Evolutionary conservation across 2,329 filamentous ascomycete species (phyloP).

Genomic region (Cordyceps cicadae): DNA sequence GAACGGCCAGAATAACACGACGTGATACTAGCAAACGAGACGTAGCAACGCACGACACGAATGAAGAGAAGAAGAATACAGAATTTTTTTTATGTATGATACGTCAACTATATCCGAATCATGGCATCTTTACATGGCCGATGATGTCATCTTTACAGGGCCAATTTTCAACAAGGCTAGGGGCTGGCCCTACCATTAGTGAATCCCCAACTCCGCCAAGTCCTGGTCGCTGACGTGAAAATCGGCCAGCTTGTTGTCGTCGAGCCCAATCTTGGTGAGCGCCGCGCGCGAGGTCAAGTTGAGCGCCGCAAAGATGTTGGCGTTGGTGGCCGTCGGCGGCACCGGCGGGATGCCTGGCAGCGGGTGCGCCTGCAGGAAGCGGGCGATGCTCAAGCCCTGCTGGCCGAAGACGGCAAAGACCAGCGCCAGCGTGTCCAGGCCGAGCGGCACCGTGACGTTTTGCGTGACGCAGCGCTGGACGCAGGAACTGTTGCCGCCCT

Average conservation of each 20-base stretch:
- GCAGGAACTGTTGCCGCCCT: too few relatives aligned
- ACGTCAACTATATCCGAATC: not conserved
- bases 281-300: not conserved
- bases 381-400: not conserved
- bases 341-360: not conserved
- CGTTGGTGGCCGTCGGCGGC: not conserved
- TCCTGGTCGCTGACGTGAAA: not conserved
- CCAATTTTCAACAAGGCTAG: not conserved
- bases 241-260: not conserved
- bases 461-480: not conserved
- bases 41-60: too few relatives aligned
- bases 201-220: not conserved
- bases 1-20: conserved; percentile 1
- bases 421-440: not conserved
- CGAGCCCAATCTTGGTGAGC: not conserved
- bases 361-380: not conserved
- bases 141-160: not conserved
- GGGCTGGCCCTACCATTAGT: not conserved
- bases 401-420: not conserved
- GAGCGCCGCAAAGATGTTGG: not conserved
- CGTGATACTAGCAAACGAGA: not conserved
- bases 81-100: not conserved
- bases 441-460: not conserved
- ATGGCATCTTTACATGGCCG: not conserved
- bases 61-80: not conserved